Evolutionary conservation across 768 basidiomycete species (phyloP).

Genomic region (Myochromella boudieri): DNA sequence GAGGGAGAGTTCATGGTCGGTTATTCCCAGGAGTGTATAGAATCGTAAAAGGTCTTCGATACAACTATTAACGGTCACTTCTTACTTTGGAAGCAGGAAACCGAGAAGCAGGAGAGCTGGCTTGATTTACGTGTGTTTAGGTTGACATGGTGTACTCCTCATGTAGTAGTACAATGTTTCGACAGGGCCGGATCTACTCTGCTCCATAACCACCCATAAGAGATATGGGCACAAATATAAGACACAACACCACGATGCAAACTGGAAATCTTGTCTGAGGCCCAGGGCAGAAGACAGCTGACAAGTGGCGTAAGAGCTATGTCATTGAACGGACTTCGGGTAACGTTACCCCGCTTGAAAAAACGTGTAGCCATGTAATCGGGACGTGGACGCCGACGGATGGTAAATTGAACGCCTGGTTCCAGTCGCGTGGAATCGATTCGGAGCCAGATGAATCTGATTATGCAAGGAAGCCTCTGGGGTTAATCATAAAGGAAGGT

Average conservation of each 20-base stretch:
- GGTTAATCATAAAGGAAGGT: slow-evolving; percentile 44
- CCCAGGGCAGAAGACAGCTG: slow-evolving; percentile 34
- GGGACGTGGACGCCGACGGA: slow-evolving; percentile 39
- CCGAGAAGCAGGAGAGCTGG: slow-evolving; percentile 15
- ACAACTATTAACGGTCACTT: slow-evolving; percentile 6
- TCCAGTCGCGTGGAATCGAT: slow-evolving; percentile 35
- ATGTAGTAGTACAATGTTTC: slow-evolving; percentile 12
- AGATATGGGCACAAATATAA: slow-evolving; percentile 6
- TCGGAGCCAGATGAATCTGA: slow-evolving; percentile 35
- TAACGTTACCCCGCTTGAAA: slow-evolving; percentile 38
- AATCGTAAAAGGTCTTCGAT: slow-evolving; percentile 10
- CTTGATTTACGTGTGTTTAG: slow-evolving; percentile 15
- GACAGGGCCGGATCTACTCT: slow-evolving; percentile 19
- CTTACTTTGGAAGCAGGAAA: slow-evolving; percentile 10
- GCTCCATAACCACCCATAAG: slow-evolving; percentile 14
- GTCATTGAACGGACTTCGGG: slow-evolving; percentile 40
- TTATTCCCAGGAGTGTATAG: slow-evolving; percentile 12
- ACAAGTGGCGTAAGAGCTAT: slow-evolving; percentile 44
- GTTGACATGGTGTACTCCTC: slow-evolving; percentile 11
- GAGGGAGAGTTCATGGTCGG: slow-evolving; percentile 5
- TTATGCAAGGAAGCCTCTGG: slow-evolving; percentile 36
- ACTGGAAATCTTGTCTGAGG: slow-evolving; percentile 12
- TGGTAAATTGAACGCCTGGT: slow-evolving; percentile 32
- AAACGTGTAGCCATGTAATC: slow-evolving; percentile 30
- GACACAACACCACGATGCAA: slow-evolving; percentile 2